Evolutionary conservation across 1,284 basidiomycete genomes (phyloP).

Genomic region (Schizophyllum amplum): DNA sequence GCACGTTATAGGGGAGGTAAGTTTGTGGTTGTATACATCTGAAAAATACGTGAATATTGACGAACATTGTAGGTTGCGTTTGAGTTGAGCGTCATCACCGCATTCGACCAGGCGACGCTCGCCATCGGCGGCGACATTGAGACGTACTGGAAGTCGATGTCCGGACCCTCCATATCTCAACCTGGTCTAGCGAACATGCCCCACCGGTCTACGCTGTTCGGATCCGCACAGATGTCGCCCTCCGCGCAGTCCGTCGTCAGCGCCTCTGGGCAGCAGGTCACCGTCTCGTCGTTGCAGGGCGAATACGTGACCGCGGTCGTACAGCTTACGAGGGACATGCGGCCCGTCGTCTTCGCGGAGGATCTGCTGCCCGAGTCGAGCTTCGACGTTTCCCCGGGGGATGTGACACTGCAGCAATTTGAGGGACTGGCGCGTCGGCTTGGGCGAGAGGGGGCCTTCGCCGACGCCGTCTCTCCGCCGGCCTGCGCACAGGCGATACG

Average conservation of each 20-base stretch:
- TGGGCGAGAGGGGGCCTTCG: slow-evolving; percentile 33
- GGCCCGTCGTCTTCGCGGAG: slow-evolving; percentile 76
- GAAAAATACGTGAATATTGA: slow-evolving; percentile 9
- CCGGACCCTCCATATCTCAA: slow-evolving; percentile 24
- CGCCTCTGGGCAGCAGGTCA: slow-evolving; percentile 48
- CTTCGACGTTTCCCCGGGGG: slow-evolving; percentile 76
- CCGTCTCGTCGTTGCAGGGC: slow-evolving; percentile 83
- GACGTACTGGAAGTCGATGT: slow-evolving; percentile 94
- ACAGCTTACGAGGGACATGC: slow-evolving; percentile 87
- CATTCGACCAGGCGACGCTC: slow-evolving; percentile 91
- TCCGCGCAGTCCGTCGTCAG: slow-evolving; percentile 43
- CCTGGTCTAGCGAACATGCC: slow-evolving; percentile 18
- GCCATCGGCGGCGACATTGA: slow-evolving; percentile 93
- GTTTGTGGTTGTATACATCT: slow-evolving; percentile 12
- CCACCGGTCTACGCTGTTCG: slow-evolving; percentile 33
- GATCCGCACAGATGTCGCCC: slow-evolving; percentile 60
- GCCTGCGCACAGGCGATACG: slow-evolving; percentile 26
- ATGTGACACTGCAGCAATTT: slow-evolving; percentile 81
- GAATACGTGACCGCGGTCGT: slow-evolving; percentile 82
- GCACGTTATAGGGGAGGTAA: slow-evolving; percentile 90
- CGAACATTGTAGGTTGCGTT: slow-evolving; percentile 65
- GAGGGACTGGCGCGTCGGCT: slow-evolving; percentile 49
- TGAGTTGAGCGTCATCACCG: slow-evolving; percentile 82
- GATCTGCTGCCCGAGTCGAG: slow-evolving; percentile 67
- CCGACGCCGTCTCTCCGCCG: slow-evolving; percentile 14